Evolutionary conservation across 2,329 filamentous ascomycete species (phyloP).

Genomic region (Pseudocercospora pini-densiflorae): DNA sequence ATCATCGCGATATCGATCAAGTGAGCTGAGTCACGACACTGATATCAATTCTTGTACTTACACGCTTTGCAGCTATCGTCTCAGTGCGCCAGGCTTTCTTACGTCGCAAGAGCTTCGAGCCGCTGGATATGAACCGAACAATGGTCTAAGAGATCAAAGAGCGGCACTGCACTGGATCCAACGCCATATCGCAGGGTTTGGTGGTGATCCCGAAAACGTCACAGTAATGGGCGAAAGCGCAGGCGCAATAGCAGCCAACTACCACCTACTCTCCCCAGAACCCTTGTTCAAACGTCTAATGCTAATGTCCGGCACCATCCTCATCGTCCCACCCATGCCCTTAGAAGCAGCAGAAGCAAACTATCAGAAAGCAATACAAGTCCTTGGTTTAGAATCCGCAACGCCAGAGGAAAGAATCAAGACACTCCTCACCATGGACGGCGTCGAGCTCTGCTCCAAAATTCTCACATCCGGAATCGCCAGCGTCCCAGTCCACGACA

Average conservation of each 20-base stretch:
- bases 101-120: slow-evolving; percentile 29
- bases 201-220: slow-evolving; percentile 35
- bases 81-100: slow-evolving; percentile 49
- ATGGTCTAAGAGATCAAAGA: slow-evolving; percentile 35
- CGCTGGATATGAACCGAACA: slow-evolving; percentile 34
- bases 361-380: slow-evolving; percentile 48
- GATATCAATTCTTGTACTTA: not conserved
- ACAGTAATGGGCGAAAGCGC: slow-evolving; percentile 30
- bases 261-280: slow-evolving; percentile 41
- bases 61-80: slow-evolving; percentile 49
- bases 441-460: slow-evolving; percentile 48
- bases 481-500: slow-evolving; percentile 49
- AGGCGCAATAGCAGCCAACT: slow-evolving; percentile 65
- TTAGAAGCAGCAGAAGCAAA: slow-evolving; percentile 46
- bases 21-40: slow-evolving; percentile 6
- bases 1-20: slow-evolving; percentile 49
- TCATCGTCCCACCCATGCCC: slow-evolving; percentile 49
- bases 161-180: slow-evolving; percentile 42
- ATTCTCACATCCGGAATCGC: slow-evolving; percentile 41
- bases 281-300: slow-evolving; percentile 50
- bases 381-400: slow-evolving; percentile 45
- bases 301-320: slow-evolving; percentile 48
- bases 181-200: slow-evolving; percentile 31
- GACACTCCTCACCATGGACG: slow-evolving; percentile 46
- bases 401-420: slow-evolving; percentile 48